Evolutionary conservation across 78 protist species (phyloP).

Genomic region (slime mould (Dictyostelium discoideum)): dicty_2.7 NC_007089.4:4521001-4521500

Average conservation of each 20-base stretch:
- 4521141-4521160: slow-evolving; percentile 16
- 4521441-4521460: slow-evolving; percentile 15
- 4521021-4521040: not conserved
- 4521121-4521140: slow-evolving; percentile 26
- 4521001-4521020: not conserved
- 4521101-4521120: not conserved
- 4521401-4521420: slow-evolving; percentile 24
- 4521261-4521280: slow-evolving; percentile 13
- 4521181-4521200: not conserved
- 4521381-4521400: slow-evolving; percentile 32
- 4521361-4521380: slow-evolving; percentile 28
- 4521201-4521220: not conserved
- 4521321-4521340: not conserved
- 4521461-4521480: slow-evolving; percentile 43
- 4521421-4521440: not conserved
- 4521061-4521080: slow-evolving; percentile 5
- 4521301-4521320: not conserved
- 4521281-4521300: not conserved
- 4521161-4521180: slow-evolving; percentile 17
- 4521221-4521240: not conserved
- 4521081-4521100: slow-evolving; percentile 39
- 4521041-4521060: not conserved
- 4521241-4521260: not conserved
- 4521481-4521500: slow-evolving; percentile 48
- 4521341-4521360: slow-evolving; percentile 17